A percentile compares a stretch with the other conserved stretches of the same genome.
Conservation (phyloP, 2,329 filamentous ascomycete species). For the Rhynchosporium secalis region DNA sequence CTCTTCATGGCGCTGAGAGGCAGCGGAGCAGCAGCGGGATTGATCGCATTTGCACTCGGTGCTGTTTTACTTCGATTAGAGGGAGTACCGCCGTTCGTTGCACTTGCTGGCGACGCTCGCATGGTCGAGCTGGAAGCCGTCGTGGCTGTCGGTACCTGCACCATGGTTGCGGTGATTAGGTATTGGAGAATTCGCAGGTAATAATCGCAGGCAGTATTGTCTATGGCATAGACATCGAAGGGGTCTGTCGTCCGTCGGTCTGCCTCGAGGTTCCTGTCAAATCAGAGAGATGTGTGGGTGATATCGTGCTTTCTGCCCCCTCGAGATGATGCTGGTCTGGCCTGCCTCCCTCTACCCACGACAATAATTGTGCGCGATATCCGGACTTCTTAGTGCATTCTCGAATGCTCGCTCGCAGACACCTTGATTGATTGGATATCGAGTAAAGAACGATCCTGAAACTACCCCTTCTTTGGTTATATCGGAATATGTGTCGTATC, state of each 20-base stretch:
- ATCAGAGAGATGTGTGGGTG: slow-evolving; percentile 21
- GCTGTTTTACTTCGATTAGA: slow-evolving; percentile 35
- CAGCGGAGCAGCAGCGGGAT: slow-evolving; percentile 37
- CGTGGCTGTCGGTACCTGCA: slow-evolving; percentile 37
- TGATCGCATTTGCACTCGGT: slow-evolving; percentile 36
- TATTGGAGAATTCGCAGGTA: slow-evolving; percentile 13
- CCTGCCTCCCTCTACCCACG: slow-evolving; percentile 8
- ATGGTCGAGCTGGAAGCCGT: slow-evolving; percentile 35
- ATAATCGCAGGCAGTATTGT: slow-evolving; percentile 13
- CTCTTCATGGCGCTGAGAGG: slow-evolving; percentile 41
- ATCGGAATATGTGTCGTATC: slow-evolving; percentile 4
- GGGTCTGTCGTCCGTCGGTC: not conserved
- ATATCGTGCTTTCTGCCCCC: slow-evolving; percentile 16
- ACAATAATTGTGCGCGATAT: slow-evolving; percentile 20
- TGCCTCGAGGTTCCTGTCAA: slow-evolving; percentile 11
- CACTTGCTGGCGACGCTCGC: slow-evolving; percentile 38
- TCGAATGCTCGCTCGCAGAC: slow-evolving; percentile 5
- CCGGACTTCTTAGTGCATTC: slow-evolving; percentile 16
- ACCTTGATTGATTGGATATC: not conserved
- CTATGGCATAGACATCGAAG: slow-evolving; percentile 36
- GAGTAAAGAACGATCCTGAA: not conserved
- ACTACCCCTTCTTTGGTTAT: not conserved
- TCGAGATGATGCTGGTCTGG: slow-evolving; percentile 16
- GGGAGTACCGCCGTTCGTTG: slow-evolving; percentile 30
- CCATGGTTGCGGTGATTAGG: slow-evolving; percentile 33